phyloP scores from a whole-genome alignment of 805 yeast species.

The Saturnispora galanensis region DNA sequence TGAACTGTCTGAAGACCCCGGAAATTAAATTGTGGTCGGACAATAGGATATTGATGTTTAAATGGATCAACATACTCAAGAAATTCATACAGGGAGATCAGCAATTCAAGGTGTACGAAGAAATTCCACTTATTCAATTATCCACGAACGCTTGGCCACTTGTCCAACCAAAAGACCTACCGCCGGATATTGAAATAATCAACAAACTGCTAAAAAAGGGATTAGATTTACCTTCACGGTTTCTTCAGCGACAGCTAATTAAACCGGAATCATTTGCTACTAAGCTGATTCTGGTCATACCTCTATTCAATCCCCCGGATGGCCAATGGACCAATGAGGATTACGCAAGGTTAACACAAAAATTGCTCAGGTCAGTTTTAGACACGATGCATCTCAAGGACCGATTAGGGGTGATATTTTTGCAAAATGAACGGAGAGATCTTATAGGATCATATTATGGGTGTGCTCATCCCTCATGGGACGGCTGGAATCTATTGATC shows the following conservation, averaged over 20 bases:
- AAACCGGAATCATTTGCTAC: constrained; percentile 28
- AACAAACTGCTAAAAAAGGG: constrained; percentile 30
- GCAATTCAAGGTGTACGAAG: constrained; percentile 1
- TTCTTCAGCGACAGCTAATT: constrained; percentile 31
- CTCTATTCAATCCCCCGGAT: constrained; percentile 16
- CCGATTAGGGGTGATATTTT: constrained; percentile 23
- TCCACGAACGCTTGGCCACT: constrained; percentile 43
- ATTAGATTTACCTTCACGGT: constrained; percentile 32
- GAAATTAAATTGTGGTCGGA: constrained; percentile 17
- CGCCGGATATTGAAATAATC: constrained; percentile 31
- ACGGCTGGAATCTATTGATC: constrained; percentile 21
- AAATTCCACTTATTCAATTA: constrained; percentile 33
- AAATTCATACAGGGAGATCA: constrained; percentile 9
- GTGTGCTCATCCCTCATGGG: constrained; percentile 21
- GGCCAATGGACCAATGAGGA: constrained; percentile 15
- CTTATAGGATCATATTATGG: constrained; percentile 26
- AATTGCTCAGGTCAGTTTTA: constrained; percentile 10
- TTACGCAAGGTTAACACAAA: constrained; percentile 14
- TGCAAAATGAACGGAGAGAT: constrained; percentile 14
- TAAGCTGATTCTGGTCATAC: constrained; percentile 20
- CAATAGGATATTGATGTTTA: constrained; percentile 18
- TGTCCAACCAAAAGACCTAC: constrained; percentile 27
- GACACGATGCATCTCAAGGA: constrained; percentile 15
- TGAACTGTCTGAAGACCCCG: constrained; percentile 19
- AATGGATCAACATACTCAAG: constrained; percentile 21